Conservation (phyloP, 352 stramenopile species). For the Phytopythium sindhum region DNA sequence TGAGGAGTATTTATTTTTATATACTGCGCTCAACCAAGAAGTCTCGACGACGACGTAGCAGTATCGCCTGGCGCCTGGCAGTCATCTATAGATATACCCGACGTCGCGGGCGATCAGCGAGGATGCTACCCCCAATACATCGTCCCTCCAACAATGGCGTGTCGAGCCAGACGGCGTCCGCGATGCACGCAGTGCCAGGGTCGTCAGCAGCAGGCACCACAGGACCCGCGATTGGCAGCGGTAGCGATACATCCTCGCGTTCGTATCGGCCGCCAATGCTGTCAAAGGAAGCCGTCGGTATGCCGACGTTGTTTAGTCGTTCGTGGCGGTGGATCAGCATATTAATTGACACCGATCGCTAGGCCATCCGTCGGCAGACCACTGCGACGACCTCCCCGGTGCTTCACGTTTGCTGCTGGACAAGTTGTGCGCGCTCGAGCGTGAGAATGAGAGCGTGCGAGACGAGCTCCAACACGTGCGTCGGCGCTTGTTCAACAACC, state of each 20-base stretch:
- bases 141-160: conserved; percentile 2
- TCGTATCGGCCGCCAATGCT: background rate
- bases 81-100: background rate
- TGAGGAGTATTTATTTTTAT: conserved; percentile 5
- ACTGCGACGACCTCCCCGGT: background rate
- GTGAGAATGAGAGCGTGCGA: conserved; percentile 55
- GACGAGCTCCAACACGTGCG: conserved; percentile 54
- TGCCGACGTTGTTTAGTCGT: background rate
- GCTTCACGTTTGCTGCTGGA: conserved; percentile 18
- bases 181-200: background rate
- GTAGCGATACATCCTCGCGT: background rate
- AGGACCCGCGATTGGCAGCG: background rate
- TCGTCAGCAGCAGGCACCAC: background rate
- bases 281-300: conserved; percentile 3
- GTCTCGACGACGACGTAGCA: background rate
- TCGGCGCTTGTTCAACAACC: conserved; percentile 50
- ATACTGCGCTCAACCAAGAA: background rate
- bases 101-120: background rate
- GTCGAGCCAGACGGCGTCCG: background rate
- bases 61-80: background rate
- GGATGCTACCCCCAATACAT: conserved; percentile 7
- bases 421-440: conserved; percentile 46
- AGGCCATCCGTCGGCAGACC: background rate
- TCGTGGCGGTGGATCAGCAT: background rate
- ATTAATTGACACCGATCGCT: background rate